phyloP scores from a whole-genome alignment of 306 rosid genomes.

The Geum urbanum region DNA sequence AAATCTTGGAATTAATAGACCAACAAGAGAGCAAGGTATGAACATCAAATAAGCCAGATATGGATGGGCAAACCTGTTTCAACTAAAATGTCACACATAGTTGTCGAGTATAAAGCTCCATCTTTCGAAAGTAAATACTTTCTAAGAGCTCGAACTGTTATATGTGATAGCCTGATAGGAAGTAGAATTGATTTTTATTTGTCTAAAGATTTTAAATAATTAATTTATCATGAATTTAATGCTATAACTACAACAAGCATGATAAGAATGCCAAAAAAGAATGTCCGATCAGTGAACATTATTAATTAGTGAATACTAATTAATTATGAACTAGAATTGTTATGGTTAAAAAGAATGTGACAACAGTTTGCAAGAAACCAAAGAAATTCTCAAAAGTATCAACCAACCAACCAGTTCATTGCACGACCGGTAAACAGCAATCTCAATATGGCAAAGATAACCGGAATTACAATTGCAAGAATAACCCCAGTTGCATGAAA shows the following conservation, averaged over 20 bases:
- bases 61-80: constrained; percentile 86
- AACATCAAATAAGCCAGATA: constrained; percentile 91
- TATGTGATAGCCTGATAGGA: background rate
- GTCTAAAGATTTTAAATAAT: background rate
- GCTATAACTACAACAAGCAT: constrained; percentile 13
- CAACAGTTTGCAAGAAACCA: background rate
- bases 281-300: constrained; percentile 1
- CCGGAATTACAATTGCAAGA: constrained; percentile 63
- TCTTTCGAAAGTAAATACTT: constrained; percentile 4
- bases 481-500: constrained; percentile 59
- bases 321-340: background rate
- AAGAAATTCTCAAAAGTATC: constrained; percentile 3
- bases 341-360: background rate
- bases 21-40: constrained; percentile 71
- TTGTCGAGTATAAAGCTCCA: background rate
- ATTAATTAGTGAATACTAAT: constrained; percentile 2
- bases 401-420: constrained; percentile 84
- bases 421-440: constrained; percentile 56
- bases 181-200: background rate
- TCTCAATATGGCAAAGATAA: constrained; percentile 61
- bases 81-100: constrained; percentile 30
- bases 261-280: constrained; percentile 8
- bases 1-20: constrained; percentile 73
- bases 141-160: background rate
- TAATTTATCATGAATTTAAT: constrained; percentile 1